These are phyloP conservation scores for Fonsecaea pugnacius DNA, from an alignment of 2,329 filamentous ascomycete species.

Conservation along the genomic window DNA sequence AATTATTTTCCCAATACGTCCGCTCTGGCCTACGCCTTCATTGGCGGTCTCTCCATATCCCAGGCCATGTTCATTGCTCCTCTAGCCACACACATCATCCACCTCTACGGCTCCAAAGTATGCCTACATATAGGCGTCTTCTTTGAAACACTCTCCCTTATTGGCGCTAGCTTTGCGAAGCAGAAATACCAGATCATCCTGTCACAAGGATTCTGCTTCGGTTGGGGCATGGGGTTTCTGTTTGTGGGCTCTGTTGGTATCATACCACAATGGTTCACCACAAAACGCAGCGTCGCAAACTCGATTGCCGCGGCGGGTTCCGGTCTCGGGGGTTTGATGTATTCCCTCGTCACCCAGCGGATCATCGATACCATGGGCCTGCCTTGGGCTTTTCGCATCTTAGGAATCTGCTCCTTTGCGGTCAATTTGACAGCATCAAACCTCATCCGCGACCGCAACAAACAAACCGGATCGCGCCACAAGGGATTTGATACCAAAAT, in stretches of 20 bases:
- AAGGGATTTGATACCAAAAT: conserved; percentile 59
- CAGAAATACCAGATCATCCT: conserved; percentile 66
- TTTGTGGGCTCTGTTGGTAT: conserved; percentile 63
- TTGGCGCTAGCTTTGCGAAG: conserved; percentile 61
- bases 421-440: conserved; percentile 60
- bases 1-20: conserved; percentile 60
- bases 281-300: conserved; percentile 62
- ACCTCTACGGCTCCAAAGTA: conserved; percentile 57
- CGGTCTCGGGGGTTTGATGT: conserved; percentile 64
- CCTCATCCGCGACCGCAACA: conserved; percentile 63
- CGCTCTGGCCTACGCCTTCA: conserved; percentile 62
- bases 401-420: conserved; percentile 60
- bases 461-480: conserved; percentile 58
- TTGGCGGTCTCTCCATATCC: conserved; percentile 64
- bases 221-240: conserved; percentile 65
- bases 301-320: conserved; percentile 63
- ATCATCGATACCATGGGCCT: conserved; percentile 62
- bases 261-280: conserved; percentile 66
- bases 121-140: conserved; percentile 60
- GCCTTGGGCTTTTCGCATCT: conserved; percentile 64
- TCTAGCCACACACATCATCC: conserved; percentile 59
- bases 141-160: conserved; percentile 56
- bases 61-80: conserved; percentile 63
- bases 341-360: conserved; percentile 61
- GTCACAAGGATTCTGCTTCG: conserved; percentile 65